Percentiles rank a stretch among this genome's conserved stretches.
phyloP scores from a whole-genome alignment of 306 rosid genomes.

The Quercus ilex region DNA sequence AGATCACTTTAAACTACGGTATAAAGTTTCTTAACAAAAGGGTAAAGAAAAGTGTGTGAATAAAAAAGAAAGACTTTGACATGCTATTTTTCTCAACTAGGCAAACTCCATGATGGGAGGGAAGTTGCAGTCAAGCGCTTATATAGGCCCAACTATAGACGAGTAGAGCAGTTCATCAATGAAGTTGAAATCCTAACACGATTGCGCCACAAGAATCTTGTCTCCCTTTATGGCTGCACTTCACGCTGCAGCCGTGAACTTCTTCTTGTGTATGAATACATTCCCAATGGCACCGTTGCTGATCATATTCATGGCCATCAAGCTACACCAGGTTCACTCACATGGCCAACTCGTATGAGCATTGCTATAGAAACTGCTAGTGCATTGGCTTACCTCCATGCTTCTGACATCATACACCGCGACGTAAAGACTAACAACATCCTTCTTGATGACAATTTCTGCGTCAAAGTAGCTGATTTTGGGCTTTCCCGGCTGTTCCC shows the following conservation, averaged over 20 bases:
- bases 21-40: not conserved
- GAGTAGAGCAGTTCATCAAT: conserved; percentile 55
- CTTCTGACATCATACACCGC: conserved; percentile 66
- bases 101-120: conserved; percentile 66
- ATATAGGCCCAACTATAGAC: conserved; percentile 47
- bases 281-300: conserved; percentile 70
- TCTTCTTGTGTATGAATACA: conserved; percentile 69
- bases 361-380: conserved; percentile 68
- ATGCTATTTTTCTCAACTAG: conserved; percentile 31
- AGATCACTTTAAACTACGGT: not conserved
- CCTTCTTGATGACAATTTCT: conserved; percentile 49
- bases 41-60: not conserved
- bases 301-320: conserved; percentile 68
- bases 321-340: conserved; percentile 21
- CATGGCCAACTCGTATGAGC: conserved; percentile 59
- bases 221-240: conserved; percentile 75
- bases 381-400: conserved; percentile 71
- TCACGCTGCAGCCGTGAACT: conserved; percentile 54
- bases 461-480: conserved; percentile 73
- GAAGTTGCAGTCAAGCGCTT: conserved; percentile 80
- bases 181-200: conserved; percentile 45
- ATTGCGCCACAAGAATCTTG: conserved; percentile 58
- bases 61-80: not conserved
- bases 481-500: conserved; percentile 75
- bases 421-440: conserved; percentile 80